Evolutionary conservation across 2,329 filamentous ascomycete species (phyloP).

Genomic region (Arthrobotrys entomopaga): DNA sequence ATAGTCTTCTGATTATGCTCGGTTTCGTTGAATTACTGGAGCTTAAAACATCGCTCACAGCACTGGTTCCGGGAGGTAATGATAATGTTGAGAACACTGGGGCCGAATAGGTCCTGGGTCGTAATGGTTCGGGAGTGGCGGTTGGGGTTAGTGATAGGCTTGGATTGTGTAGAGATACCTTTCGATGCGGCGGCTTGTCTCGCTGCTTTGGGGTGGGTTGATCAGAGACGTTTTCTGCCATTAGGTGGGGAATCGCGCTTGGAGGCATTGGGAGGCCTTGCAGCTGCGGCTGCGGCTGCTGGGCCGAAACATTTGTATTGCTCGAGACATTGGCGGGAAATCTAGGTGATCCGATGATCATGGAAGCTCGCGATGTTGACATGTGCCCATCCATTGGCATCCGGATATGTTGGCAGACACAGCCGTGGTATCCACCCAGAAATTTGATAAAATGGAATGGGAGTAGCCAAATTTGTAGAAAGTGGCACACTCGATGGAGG

Average conservation of each 20-base stretch:
- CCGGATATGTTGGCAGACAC: no score
- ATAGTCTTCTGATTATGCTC: slow-evolving; percentile 81
- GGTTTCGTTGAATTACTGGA: slow-evolving; percentile 70
- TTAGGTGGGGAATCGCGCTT: slow-evolving; percentile 5
- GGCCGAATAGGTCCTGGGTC: slow-evolving; percentile 43
- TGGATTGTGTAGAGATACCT: slow-evolving; percentile 9
- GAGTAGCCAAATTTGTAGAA: no score
- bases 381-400: slow-evolving; percentile 29
- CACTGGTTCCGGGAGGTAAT: slow-evolving; percentile 62
- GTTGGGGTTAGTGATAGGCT: slow-evolving; percentile 14
- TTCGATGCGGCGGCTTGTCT: slow-evolving; percentile 25
- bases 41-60: slow-evolving; percentile 71
- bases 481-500: no score
- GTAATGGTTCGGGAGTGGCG: slow-evolving; percentile 35
- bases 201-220: slow-evolving; percentile 21
- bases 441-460: no score
- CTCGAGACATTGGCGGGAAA: slow-evolving; percentile 32
- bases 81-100: slow-evolving; percentile 48
- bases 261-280: slow-evolving; percentile 16
- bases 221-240: slow-evolving; percentile 14
- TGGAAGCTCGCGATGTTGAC: slow-evolving; percentile 39
- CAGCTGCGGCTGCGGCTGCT: slow-evolving; percentile 29
- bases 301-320: background rate
- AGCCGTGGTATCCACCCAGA: no score
- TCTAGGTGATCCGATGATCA: slow-evolving; percentile 52